phyloP scores from a whole-genome alignment of 2,329 filamentous ascomycete species.

The Meredithiella fracta region DNA sequence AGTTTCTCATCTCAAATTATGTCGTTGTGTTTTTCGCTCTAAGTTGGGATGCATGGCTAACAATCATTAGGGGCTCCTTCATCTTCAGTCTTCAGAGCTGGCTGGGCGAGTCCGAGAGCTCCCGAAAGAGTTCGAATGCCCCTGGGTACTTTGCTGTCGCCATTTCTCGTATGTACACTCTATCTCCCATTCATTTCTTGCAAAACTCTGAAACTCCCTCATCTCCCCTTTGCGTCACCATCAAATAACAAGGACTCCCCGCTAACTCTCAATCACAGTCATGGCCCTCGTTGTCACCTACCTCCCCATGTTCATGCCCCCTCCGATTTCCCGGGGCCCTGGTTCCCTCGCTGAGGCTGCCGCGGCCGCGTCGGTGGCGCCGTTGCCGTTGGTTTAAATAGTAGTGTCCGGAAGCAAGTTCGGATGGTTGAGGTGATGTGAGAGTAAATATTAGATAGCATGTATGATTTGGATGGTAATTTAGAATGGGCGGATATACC shows the following conservation, averaged over 20 bases:
- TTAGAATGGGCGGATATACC: conserved; percentile 10
- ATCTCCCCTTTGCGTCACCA: too few relatives aligned
- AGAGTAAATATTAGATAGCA: too few relatives aligned
- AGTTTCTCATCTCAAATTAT: too few relatives aligned
- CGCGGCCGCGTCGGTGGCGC: neutral
- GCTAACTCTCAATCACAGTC: conserved; percentile 24
- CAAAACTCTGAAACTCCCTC: too few relatives aligned
- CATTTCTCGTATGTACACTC: conserved; percentile 51
- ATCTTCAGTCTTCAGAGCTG: conserved; percentile 61
- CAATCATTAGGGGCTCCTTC: conserved; percentile 44
- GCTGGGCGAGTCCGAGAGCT: conserved; percentile 57
- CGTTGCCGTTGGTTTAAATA: conserved; percentile 3
- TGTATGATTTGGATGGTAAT: conserved; percentile 3
- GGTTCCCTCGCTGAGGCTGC: conserved; percentile 2
- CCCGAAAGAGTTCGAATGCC: conserved; percentile 46
- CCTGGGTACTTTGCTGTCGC: conserved; percentile 56
- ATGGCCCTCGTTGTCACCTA: conserved; percentile 41
- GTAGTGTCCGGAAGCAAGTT: neutral
- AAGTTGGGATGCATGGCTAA: neutral
- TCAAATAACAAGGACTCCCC: too few relatives aligned
- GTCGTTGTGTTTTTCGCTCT: too few relatives aligned
- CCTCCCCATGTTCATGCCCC: conserved; percentile 32
- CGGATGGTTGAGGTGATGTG: neutral
- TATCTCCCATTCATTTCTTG: too few relatives aligned
- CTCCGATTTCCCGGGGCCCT: conserved; percentile 3